Percentiles rank a stretch among this genome's conserved stretches.
Conservation (phyloP, 805 yeast genomes). For the Jamesozyma piceae region DNA sequence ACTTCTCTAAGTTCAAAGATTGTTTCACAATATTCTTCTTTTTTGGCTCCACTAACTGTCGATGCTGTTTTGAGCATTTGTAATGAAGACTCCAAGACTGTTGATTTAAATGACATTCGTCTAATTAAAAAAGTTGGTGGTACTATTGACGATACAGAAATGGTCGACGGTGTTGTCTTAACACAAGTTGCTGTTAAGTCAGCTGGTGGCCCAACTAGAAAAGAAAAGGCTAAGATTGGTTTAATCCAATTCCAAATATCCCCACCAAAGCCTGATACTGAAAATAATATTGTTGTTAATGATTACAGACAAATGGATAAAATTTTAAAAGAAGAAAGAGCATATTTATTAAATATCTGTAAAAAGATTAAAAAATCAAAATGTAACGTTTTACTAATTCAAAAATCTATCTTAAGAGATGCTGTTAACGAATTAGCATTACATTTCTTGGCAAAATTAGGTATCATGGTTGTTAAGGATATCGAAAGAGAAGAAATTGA, state of each 20-base stretch:
- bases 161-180: conserved; percentile 86
- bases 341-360: conserved; percentile 86
- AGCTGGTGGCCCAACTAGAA: conserved; percentile 92
- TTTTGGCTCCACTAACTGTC: conserved; percentile 88
- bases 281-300: conserved; percentile 91
- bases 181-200: conserved; percentile 81
- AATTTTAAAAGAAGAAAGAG: conserved; percentile 94
- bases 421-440: conserved; percentile 91
- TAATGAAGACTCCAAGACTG: conserved; percentile 50
- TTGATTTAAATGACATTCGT: conserved; percentile 81
- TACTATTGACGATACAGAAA: conserved; percentile 91
- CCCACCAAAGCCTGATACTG: conserved; percentile 97
- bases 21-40: conserved; percentile 81
- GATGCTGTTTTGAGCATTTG: conserved; percentile 80
- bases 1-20: conserved; percentile 92
- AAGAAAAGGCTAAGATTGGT: conserved; percentile 89
- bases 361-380: conserved; percentile 94
- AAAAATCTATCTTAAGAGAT: conserved; percentile 87
- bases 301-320: conserved; percentile 99
- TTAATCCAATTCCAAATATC: conserved; percentile 88
- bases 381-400: conserved; percentile 85
- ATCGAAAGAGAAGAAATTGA: conserved; percentile 95
- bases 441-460: conserved; percentile 87
- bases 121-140: conserved; percentile 93
- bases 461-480: conserved; percentile 89